Base-by-base conservation (phyloP, 352 stramenopile species). In the Phytophthora citricola region DNA sequence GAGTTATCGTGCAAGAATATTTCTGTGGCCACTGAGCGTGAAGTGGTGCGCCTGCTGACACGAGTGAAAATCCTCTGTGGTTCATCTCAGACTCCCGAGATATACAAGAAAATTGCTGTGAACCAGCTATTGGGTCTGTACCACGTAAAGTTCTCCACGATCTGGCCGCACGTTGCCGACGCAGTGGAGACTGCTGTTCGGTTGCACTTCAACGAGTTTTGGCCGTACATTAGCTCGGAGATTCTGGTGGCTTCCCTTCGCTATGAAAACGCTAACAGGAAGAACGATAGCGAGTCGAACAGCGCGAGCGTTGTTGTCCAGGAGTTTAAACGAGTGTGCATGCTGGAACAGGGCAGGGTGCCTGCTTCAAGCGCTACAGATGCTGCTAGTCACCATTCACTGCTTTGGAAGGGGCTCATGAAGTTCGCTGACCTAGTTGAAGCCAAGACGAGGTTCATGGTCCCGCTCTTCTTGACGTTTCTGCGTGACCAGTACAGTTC, bases 111-210 rank as follows among this genome's bases (percentile, higher is more conserved):
- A 27, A 57, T 93, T 24, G 85, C 88, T 3, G 68, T 91, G 27
- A 83, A 90, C 44, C 86, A 93, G 17, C 65, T 95, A 26, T 75
- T 94, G 34, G 89, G 89, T 50, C 63, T 95, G 17, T 94, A 92
- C 68, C 88, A 97, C 58, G 86, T 97, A 56, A 97, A 97, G 63
- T 95, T 95, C 53, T 83, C 89, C 7, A 92, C 85, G 4, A 83
- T 97, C 62, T 97, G 89, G 89, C 57, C 85, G 9, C 89, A 96
- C 40, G 70, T 96, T 22, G 71, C 86, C 0, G 83, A 92, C 22
- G 85, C 85, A 1, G 69, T 96, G 32, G 85, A 91, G 15, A 74
- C 81, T 31, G 73, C 82, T 11, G 71, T 81, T 5, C 56, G 73
- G 14, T 55, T 79, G 17, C 74, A 93, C 17, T 91, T 93, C 55